Base-by-base conservation (phyloP, 2,329 filamentous ascomycete genomes). In the Trichocomaceae sp. region DNA sequence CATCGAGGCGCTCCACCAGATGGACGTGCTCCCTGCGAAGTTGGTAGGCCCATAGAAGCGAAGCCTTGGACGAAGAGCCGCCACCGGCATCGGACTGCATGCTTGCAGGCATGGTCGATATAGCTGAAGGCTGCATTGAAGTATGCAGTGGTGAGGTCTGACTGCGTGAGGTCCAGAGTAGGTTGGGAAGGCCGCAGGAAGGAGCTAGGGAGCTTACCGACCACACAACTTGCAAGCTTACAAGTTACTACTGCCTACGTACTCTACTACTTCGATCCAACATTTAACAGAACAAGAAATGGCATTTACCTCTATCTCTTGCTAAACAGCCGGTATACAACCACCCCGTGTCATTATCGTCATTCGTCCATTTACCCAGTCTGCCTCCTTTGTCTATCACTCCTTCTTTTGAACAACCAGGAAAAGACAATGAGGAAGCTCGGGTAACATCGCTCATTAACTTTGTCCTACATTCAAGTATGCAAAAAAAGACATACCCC, bases 381-480 rank as follows among this genome's bases (percentile, higher is more conserved):
- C 55, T 61, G 61, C 56, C 56, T 61, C 56, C 57, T 58, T 52
- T 60, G 57, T 60, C 57, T 57, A 59, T 60, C 55, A 31, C 29
- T 57, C 39, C 45, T 44, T 54, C 35, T 39, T 20, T 37, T 41
- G 47, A 50, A 53, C 44, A 53, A 47, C 39, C 41, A 56, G 60
- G 57, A 59, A 57, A 63, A 57, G 59, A 60, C 54, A 61, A 54
- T 51, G 52, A 57, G 60, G 57, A 59, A 59, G 56, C 60, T 62
- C 61, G 64, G 63, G 64, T 61, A 66, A 67, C 60, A 67, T 51
- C 57, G 66, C 63, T 68, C 65, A 66, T 61, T 67, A 67, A n/a
- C 70, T 69, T 71, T 62, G 65, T 65, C 63, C 68, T 56, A 63
- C 64, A 67, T 66, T 68, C 64, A 68, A 68, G 68, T 63, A 70